A percentile compares a stretch with the other conserved stretches of the same genome.
Evolutionary conservation across 176 grass and related monocot genomes (phyloP).

Genomic region (Puccinellia tenuiflora): DNA sequence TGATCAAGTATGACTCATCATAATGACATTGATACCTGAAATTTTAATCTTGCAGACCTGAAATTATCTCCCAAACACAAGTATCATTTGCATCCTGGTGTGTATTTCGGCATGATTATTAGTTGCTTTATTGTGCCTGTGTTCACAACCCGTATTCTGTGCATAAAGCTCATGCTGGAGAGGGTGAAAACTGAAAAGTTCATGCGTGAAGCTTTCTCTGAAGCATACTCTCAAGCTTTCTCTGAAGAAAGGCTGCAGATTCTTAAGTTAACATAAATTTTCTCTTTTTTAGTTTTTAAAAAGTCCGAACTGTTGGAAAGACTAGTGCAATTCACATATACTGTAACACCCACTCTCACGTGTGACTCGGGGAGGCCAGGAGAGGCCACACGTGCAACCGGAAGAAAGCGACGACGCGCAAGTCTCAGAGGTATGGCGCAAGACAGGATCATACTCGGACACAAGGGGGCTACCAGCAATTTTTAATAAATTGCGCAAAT

Average conservation of each 20-base stretch:
- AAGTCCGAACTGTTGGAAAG: no score
- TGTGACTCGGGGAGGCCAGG: no score
- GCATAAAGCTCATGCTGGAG: conserved; percentile 77
- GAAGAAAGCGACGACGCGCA: no score
- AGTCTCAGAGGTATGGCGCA: no score
- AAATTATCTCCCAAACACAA: not conserved
- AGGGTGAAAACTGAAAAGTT: conserved; percentile 81
- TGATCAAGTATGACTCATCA: conserved; percentile 49
- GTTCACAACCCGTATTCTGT: conserved; percentile 58
- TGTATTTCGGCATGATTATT: not conserved
- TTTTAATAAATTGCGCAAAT: no score
- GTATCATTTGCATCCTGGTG: not conserved
- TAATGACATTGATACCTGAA: not conserved
- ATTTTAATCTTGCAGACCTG: no score
- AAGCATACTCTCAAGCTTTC: conserved; percentile 66
- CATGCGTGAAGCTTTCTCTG: conserved; percentile 68
- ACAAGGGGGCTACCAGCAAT: no score
- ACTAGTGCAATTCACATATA: no score
- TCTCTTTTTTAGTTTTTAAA: not conserved
- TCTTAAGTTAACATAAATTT: conserved; percentile 47
- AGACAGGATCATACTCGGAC: no score
- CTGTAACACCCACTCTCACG: no score
- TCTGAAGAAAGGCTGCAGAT: conserved; percentile 83
- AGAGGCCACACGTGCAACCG: no score
- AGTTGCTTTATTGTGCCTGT: not conserved